Percentiles rank a stretch among this genome's conserved stretches.
Evolutionary conservation across 1,284 basidiomycete species (phyloP).

Genomic region (Austropuccinia psidii): DNA sequence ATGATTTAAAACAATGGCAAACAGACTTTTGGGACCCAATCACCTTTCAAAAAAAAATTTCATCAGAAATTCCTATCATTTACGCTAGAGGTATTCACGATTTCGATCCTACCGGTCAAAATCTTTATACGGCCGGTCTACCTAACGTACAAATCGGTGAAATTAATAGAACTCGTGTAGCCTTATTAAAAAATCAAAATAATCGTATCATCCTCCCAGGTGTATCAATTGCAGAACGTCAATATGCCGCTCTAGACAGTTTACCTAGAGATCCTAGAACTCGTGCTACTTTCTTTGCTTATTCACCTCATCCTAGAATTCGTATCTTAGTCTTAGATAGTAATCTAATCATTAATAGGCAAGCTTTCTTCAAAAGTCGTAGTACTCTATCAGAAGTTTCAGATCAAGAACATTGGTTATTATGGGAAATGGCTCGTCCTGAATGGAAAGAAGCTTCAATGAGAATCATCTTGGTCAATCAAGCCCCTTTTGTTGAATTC

Average conservation of each 20-base stretch:
- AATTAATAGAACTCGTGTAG: constrained; percentile 32
- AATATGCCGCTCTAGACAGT: constrained; percentile 17
- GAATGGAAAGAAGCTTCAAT: constrained; percentile 41
- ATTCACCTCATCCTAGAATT: constrained; percentile 40
- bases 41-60: constrained; percentile 36
- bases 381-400: constrained; percentile 36
- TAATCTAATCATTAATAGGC: constrained; percentile 38
- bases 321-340: constrained; percentile 42
- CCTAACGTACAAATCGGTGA: constrained; percentile 36
- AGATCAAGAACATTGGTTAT: constrained; percentile 42
- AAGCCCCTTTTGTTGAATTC: constrained; percentile 42
- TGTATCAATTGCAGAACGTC: constrained; percentile 29
- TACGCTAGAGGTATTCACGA: constrained; percentile 42
- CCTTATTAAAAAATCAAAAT: constrained; percentile 29
- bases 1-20: constrained; percentile 42
- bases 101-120: constrained; percentile 41
- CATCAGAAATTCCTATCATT: constrained; percentile 38
- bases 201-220: constrained; percentile 33
- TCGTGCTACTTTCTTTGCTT: constrained; percentile 39
- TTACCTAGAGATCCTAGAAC: constrained; percentile 21
- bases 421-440: constrained; percentile 38
- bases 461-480: constrained; percentile 41
- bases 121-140: constrained; percentile 40
- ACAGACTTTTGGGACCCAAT: constrained; percentile 43
- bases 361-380: constrained; percentile 30